Conservation (phyloP, 176 grass and related monocot genomes). For the Carex myosuroides region DNA sequence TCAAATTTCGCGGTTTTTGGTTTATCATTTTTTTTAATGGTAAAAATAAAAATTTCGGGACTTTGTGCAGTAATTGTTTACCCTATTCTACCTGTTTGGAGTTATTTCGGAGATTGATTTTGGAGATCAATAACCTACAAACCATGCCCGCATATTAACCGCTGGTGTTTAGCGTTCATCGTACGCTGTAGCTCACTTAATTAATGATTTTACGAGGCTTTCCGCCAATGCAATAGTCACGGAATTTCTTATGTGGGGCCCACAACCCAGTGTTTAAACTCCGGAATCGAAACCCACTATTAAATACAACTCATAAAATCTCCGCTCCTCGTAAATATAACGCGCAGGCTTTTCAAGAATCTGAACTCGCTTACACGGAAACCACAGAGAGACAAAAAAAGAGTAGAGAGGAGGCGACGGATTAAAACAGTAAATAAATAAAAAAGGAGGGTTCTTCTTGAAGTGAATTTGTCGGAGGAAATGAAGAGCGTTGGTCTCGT, state of each 20-base stretch:
- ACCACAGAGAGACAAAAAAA: background rate
- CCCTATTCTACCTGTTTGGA: background rate
- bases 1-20: too few relatives aligned
- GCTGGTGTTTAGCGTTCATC: background rate
- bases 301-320: slow-evolving; percentile 22
- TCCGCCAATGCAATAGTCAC: background rate
- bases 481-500: slow-evolving; percentile 22
- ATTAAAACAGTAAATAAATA: background rate
- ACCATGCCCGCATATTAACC: background rate
- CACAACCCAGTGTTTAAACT: background rate
- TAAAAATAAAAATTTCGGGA: too few relatives aligned
- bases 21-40: too few relatives aligned
- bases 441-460: background rate
- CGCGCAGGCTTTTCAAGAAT: background rate
- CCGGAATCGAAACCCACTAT: slow-evolving; percentile 12
- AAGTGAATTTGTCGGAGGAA: background rate
- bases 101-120: background rate
- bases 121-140: background rate
- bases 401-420: too few relatives aligned
- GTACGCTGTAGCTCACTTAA: background rate
- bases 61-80: too few relatives aligned
- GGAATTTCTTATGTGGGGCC: background rate
- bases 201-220: background rate
- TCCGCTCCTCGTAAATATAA: background rate
- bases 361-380: background rate